These are phyloP conservation scores for Boletus rubroflammeus DNA, from an alignment of 768 basidiomycete genomes.

Conservation along the genomic window DNA sequence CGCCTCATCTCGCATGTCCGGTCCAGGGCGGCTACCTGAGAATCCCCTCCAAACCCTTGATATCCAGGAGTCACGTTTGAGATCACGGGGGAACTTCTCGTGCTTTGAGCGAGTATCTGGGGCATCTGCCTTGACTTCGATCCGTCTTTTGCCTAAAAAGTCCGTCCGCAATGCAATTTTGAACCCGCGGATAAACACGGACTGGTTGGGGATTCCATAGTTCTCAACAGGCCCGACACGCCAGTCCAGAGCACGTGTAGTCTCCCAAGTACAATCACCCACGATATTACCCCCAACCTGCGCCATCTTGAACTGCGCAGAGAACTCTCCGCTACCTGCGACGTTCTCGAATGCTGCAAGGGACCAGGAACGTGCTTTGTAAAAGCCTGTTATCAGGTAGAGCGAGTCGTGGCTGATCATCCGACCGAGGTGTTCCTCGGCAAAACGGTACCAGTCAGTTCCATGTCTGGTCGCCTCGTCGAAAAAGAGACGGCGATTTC, in stretches of 20 bases:
- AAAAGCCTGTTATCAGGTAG: conserved; percentile 23
- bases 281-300: conserved; percentile 1
- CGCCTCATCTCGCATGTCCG: background rate
- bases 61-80: background rate
- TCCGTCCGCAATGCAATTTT: conserved; percentile 15
- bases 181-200: conserved; percentile 27
- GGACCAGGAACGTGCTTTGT: conserved; percentile 24
- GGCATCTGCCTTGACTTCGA: background rate
- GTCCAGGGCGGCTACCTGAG: background rate
- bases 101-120: background rate
- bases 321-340: background rate
- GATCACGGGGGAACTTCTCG: background rate
- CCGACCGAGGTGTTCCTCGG: conserved; percentile 7
- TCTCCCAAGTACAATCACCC: conserved; percentile 9
- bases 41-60: background rate
- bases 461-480: conserved; percentile 18
- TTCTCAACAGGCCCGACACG: conserved; percentile 6
- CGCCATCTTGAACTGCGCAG: conserved; percentile 6
- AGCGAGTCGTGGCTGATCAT: conserved; percentile 16
- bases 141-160: background rate
- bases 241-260: conserved; percentile 3
- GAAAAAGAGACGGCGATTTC: background rate
- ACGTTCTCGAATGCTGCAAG: conserved; percentile 16
- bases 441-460: conserved; percentile 27
- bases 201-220: conserved; percentile 16